phyloP scores from a whole-genome alignment of 805 yeast species.

The Wickerhamomyces chambardii region DNA sequence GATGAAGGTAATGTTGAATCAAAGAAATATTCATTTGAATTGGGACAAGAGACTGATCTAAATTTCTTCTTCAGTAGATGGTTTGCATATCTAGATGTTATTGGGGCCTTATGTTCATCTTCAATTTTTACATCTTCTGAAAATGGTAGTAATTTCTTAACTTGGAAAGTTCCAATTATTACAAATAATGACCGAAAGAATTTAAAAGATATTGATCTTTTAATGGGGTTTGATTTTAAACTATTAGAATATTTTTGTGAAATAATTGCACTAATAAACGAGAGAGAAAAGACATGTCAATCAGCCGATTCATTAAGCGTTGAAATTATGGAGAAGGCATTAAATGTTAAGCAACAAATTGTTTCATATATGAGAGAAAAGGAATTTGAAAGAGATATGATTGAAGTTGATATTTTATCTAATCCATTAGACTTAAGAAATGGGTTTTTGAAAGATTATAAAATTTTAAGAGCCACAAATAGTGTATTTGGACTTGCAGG shows the following conservation, averaged over 20 bases:
- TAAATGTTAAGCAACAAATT: conserved; percentile 25
- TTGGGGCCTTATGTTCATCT: conserved; percentile 50
- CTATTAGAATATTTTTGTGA: conserved; percentile 48
- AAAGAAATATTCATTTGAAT: conserved; percentile 1
- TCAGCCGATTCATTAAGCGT: conserved; percentile 2
- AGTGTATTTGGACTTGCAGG: conserved; percentile 41
- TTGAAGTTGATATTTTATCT: conserved; percentile 4
- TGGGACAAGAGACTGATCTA: conserved; percentile 1
- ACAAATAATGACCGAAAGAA: conserved; percentile 8
- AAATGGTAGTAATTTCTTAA: conserved; percentile 19
- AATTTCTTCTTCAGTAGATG: conserved; percentile 49
- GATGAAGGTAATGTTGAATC: conserved; percentile 6
- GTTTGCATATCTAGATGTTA: conserved; percentile 55
- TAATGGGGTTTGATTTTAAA: conserved; percentile 53
- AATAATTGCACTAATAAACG: conserved; percentile 28
- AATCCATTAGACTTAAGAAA: background rate
- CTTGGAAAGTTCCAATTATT: conserved; percentile 4
- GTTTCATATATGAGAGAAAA: conserved; percentile 10
- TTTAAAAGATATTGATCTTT: conserved; percentile 38
- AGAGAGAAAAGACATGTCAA: conserved; percentile 9
- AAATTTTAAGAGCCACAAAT: conserved; percentile 33
- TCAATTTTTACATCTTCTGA: conserved; percentile 10
- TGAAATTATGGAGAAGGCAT: conserved; percentile 14
- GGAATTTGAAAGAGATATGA: conserved; percentile 16
- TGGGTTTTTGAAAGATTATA: conserved; percentile 2